Conservation (phyloP, 208 protist genomes). For the Trypanosomatidae sp. region DNA sequence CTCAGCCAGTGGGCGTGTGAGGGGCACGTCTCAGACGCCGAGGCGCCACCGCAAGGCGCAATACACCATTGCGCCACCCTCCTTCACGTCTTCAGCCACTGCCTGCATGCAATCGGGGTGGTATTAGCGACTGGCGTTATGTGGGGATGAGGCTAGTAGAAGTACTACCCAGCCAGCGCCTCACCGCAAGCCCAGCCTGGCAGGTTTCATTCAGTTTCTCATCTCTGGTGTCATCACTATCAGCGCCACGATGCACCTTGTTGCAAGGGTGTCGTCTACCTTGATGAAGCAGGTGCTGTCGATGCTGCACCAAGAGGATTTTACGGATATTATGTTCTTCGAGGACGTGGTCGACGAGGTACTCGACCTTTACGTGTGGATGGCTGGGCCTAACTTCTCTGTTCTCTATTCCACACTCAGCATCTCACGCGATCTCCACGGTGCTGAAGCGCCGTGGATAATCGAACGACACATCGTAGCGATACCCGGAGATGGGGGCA, state of each 20-base stretch:
- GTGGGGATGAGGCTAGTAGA: conserved; percentile 15
- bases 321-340: conserved; percentile 2
- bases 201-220: conserved; percentile 13
- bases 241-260: conserved; percentile 21
- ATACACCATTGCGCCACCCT: conserved; percentile 21
- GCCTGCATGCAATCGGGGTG: conserved; percentile 17
- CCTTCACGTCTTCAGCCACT: conserved; percentile 24
- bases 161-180: conserved; percentile 16
- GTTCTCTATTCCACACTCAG: conserved; percentile 20
- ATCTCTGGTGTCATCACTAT: conserved; percentile 20
- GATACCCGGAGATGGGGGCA: conserved; percentile 20
- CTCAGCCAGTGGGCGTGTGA: conserved; percentile 18
- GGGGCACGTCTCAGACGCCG: conserved; percentile 12
- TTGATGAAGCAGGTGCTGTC: conserved; percentile 23
- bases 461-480: conserved; percentile 17
- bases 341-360: conserved; percentile 19
- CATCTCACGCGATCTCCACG: conserved; percentile 7
- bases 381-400: conserved; percentile 10
- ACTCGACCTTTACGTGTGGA: conserved; percentile 22
- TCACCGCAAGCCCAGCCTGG: conserved; percentile 28
- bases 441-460: conserved; percentile 14
- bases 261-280: conserved; percentile 16
- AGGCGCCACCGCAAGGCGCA: conserved; percentile 15
- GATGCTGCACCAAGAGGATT: conserved; percentile 17
- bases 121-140: conserved; percentile 12